Percentiles rank a stretch among this genome's conserved stretches.
Conservation (phyloP, 495 filamentous ascomycete genomes). For the Pseudevernia furfuracea region DNA sequence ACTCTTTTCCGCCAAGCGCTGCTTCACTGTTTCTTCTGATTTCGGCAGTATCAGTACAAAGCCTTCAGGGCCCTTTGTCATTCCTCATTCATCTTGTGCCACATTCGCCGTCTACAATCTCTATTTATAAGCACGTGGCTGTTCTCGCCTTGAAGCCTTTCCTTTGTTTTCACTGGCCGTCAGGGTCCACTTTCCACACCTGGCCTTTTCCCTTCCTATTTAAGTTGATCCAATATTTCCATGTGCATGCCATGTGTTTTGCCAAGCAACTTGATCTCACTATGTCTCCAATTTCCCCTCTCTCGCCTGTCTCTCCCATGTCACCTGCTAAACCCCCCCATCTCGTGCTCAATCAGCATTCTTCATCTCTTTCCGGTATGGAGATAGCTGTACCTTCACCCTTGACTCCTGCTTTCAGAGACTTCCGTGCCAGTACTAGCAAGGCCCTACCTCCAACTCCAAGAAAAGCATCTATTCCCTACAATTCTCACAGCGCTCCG, state of each 20-base stretch:
- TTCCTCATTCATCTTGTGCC: background rate
- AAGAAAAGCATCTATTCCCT: background rate
- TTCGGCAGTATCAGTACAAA: background rate
- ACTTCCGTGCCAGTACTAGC: background rate
- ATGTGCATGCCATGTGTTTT: background rate
- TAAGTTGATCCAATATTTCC: background rate
- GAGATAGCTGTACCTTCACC: constrained; percentile 14
- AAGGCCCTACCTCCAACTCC: constrained; percentile 21
- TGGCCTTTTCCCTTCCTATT: background rate
- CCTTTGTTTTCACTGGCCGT: background rate
- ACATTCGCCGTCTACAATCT: background rate
- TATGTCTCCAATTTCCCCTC: background rate
- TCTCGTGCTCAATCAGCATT: background rate
- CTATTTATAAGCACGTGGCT: constrained; percentile 7
- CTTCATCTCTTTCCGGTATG: constrained; percentile 15
- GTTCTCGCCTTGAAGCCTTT: background rate
- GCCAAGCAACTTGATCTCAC: background rate
- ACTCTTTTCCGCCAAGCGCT: background rate
- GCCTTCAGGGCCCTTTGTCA: background rate
- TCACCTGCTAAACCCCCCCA: background rate
- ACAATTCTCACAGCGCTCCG: background rate
- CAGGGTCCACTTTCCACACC: background rate
- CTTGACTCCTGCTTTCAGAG: background rate
- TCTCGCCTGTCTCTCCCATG: constrained; percentile 5
- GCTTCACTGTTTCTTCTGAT: background rate